A percentile compares a stretch with the other conserved stretches of the same genome.
phyloP scores from a whole-genome alignment of 257 asterid genomes.

The Solanum chmielewskii region DNA sequence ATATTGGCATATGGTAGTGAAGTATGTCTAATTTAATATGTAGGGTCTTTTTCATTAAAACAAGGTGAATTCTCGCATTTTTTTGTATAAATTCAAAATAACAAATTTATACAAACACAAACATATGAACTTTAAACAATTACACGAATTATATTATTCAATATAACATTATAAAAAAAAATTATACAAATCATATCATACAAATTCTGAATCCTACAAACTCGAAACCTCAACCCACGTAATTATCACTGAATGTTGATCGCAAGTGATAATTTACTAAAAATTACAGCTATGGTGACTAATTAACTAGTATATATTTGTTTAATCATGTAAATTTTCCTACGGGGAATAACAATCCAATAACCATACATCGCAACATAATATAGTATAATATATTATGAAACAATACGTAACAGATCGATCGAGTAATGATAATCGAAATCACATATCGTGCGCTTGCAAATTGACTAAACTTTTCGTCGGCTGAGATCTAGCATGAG shows the following conservation, averaged over 20 bases:
- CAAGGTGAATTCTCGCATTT: too few species aligned
- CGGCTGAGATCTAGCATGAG: slow-evolving; percentile 9
- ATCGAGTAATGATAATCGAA: background rate
- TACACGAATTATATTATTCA: background rate
- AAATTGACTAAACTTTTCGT: background rate
- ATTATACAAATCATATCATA: too few species aligned
- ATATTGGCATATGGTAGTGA: background rate
- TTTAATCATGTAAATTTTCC: too few species aligned
- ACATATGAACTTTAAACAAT: background rate
- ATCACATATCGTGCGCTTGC: background rate
- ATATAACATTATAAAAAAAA: too few species aligned
- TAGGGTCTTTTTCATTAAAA: too few species aligned
- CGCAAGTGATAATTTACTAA: too few species aligned
- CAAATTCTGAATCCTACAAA: too few species aligned
- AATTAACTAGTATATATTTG: background rate
- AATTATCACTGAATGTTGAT: too few species aligned
- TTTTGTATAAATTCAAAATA: too few species aligned
- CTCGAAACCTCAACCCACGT: background rate
- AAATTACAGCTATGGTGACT: background rate
- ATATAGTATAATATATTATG: too few species aligned
- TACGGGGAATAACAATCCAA: too few species aligned
- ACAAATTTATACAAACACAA: background rate
- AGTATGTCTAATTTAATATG: background rate
- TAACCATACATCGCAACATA: background rate
- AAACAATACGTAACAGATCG: too few species aligned